Evolutionary conservation across 805 yeast genomes (phyloP).

Genomic region (Barnettozyma pratensis): DNA sequence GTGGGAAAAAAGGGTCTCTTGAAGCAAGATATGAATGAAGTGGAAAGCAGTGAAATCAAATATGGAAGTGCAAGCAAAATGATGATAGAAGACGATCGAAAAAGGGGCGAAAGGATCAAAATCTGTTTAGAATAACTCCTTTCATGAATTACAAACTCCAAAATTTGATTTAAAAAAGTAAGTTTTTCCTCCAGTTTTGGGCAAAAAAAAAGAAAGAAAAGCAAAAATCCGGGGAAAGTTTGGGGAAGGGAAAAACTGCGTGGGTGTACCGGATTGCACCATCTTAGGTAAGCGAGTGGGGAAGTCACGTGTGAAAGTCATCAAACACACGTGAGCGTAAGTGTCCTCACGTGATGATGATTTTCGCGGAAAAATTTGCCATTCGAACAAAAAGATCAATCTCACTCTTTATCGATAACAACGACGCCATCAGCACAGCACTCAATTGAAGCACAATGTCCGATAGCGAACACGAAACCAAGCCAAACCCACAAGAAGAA

Average conservation of each 20-base stretch:
- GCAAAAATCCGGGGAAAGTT: constrained; percentile 6
- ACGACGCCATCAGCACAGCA: neutral
- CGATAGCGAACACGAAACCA: constrained; percentile 29
- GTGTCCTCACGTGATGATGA: neutral
- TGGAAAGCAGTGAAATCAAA: no score
- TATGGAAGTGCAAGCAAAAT: no score
- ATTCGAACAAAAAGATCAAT: no score
- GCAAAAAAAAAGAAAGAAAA: constrained; percentile 1
- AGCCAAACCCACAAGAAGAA: constrained; percentile 27
- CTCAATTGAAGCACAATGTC: constrained; percentile 17
- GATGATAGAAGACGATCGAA: no score
- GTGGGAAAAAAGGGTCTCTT: no score
- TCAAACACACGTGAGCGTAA: no score
- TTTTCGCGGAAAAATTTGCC: neutral
- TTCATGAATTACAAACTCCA: no score
- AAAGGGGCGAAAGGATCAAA: no score
- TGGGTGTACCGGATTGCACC: neutral
- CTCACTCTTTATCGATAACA: no score
- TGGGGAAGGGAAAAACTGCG: neutral
- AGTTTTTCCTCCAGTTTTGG: neutral
- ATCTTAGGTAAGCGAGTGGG: neutral
- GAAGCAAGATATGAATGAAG: neutral
- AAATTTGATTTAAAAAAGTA: neutral
- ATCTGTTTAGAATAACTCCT: no score
- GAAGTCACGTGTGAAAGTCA: neutral